These are phyloP conservation scores for Strobilomyces dryophilus DNA, from an alignment of 768 basidiomycete genomes.

Conservation along the genomic window DNA sequence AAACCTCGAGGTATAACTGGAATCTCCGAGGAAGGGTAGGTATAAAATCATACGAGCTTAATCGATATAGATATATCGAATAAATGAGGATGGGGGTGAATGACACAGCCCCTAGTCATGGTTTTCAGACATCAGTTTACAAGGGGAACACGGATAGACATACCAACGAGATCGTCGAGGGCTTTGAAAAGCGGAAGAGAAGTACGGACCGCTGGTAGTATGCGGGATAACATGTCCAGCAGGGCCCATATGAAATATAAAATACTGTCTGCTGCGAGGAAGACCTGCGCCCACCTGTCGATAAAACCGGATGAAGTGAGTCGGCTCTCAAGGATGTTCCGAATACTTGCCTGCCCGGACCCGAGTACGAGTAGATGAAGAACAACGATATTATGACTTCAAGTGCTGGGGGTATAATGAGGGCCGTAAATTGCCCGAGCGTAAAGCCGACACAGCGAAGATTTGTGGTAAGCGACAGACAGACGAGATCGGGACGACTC, in stretches of 20 bases:
- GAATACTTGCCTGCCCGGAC: conserved; percentile 44
- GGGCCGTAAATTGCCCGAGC: conserved; percentile 39
- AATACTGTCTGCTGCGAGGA: conserved; percentile 61
- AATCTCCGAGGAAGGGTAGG: conserved; percentile 49
- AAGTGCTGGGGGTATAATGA: conserved; percentile 61
- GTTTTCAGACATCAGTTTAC: not conserved
- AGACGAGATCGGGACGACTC: conserved; percentile 49
- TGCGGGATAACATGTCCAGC: conserved; percentile 57
- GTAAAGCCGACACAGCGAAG: conserved; percentile 64
- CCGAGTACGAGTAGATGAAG: conserved; percentile 47
- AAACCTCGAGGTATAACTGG: conserved; percentile 39
- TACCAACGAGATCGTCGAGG: conserved; percentile 62
- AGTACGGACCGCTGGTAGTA: conserved; percentile 47
- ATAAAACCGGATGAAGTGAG: conserved; percentile 1
- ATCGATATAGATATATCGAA: conserved; percentile 56
- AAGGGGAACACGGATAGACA: conserved; percentile 20
- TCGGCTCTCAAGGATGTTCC: not conserved
- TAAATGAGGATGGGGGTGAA: conserved; percentile 65
- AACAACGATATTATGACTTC: conserved; percentile 58
- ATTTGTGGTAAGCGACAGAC: conserved; percentile 65
- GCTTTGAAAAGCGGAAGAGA: conserved; percentile 43
- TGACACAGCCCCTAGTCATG: conserved; percentile 45
- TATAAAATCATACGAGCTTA: conserved; percentile 49
- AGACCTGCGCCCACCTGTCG: conserved; percentile 45
- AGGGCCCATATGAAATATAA: conserved; percentile 55